Base-by-base conservation (phyloP, 2,329 filamentous ascomycete species). In the Teratosphaeria pseudoeucalypti region DNA sequence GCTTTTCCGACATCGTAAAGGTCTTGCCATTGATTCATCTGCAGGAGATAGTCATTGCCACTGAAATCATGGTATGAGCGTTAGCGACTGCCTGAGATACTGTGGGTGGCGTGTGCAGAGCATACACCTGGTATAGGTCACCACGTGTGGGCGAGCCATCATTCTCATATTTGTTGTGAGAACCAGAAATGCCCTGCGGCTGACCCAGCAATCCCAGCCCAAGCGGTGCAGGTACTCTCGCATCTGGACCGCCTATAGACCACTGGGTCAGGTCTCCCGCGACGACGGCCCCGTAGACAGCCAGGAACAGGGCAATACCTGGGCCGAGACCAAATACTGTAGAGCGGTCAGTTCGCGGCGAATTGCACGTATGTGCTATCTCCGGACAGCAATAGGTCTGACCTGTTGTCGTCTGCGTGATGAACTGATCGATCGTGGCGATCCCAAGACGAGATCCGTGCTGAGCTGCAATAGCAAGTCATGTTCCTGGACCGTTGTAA, bases 341-440 rank as follows among this genome's bases (percentile, higher is more conserved):
- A 43, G 12, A 43, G 37, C 14, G 10, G 11, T 43, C 37, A 43
- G 37, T n/a, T 14, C 12, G 16, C 16, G 11, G 16, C 37, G 12
- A 14, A 12, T 43, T n/a, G 37, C 37, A 43, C 37, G 16, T 43
- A 14, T 43, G 11, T 43, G 6, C 37, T n/a, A n/a, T 43, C 37
- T 43, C 14, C 5, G 12, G 16, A n/a, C 6, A 4, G 11, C 11
- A 14, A n/a, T 6, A 16, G 16, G 37, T 16, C 7, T 14, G 12
- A 43, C 37, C 37, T 7, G 61, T 57, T 9, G 58, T 61, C 0
- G 67, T 70, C 16, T 62, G 68, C 14, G 67, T 62, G 57, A 71
- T 63, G 62, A 73, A 71, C 53, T 74, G 67, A 23, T 65, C 43
- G 57, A 72, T 71, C 29, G 71, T 71, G n/a, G 66, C 72, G 19